Percentiles rank a stretch among this genome's conserved stretches.
These are phyloP conservation scores for Kluyveromyces wickerhamii DNA, from an alignment of 805 yeast species.

Conservation along the genomic window DNA sequence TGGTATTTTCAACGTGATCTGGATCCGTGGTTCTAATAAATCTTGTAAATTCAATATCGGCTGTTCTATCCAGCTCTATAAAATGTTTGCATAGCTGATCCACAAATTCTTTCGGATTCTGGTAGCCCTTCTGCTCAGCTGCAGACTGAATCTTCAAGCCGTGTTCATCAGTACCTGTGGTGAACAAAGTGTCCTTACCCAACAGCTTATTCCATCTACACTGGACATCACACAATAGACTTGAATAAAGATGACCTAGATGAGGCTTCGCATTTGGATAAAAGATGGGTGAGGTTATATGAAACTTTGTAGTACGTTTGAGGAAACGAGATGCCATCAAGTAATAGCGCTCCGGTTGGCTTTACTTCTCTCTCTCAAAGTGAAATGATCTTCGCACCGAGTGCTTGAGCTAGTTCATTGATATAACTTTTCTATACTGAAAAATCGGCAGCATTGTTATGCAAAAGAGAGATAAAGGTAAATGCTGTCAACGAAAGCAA, in stretches of 20 bases:
- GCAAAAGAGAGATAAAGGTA: no score
- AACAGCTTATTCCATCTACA: slow-evolving; percentile 59
- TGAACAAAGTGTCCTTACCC: slow-evolving; percentile 43
- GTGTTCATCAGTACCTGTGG: slow-evolving; percentile 97
- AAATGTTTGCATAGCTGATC: slow-evolving; percentile 63
- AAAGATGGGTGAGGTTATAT: slow-evolving; percentile 86
- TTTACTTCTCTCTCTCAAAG: no score
- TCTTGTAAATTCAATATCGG: slow-evolving; percentile 55
- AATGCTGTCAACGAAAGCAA: no score
- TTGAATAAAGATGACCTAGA: slow-evolving; percentile 84
- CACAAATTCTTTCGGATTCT: slow-evolving; percentile 57
- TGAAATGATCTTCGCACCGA: no score
- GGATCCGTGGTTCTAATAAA: slow-evolving; percentile 86
- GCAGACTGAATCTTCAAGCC: slow-evolving; percentile 91
- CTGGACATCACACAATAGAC: slow-evolving; percentile 73
- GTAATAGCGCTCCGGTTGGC: no score
- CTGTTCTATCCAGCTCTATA: slow-evolving; percentile 48
- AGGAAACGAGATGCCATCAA: slow-evolving; percentile 2
- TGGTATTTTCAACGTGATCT: slow-evolving; percentile 65
- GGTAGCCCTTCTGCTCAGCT: slow-evolving; percentile 45
- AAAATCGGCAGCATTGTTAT: no score
- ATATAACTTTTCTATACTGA: no score
- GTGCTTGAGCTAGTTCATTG: no score
- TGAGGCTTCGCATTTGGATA: slow-evolving; percentile 95
- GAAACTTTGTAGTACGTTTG: slow-evolving; percentile 20